Evolutionary conservation across 2,329 filamentous ascomycete genomes (phyloP).

Genomic region (Stagonosporopsis rhizophila): DNA sequence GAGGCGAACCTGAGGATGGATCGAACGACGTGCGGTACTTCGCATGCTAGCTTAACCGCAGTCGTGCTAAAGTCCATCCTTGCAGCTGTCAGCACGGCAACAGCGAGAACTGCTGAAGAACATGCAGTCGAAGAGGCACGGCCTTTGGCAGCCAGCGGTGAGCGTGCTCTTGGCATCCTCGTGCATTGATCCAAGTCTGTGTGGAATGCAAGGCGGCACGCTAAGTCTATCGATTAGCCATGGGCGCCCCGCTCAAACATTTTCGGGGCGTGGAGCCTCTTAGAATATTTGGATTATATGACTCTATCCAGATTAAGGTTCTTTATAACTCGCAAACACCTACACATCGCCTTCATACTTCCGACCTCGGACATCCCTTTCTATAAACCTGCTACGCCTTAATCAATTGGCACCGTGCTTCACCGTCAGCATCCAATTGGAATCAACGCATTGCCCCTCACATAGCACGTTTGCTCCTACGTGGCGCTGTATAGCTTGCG

Average conservation of each 20-base stretch:
- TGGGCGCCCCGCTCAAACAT: slow-evolving; percentile 9
- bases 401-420: slow-evolving; percentile 8
- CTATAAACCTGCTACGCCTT: not conserved
- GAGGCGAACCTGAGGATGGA: not conserved
- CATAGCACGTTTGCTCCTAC: slow-evolving; percentile 15
- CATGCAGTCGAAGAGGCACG: not conserved
- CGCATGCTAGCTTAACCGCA: not conserved
- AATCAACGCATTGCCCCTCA: slow-evolving; percentile 15
- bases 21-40: not conserved
- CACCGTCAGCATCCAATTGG: slow-evolving; percentile 13
- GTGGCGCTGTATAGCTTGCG: slow-evolving; percentile 16
- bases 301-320: slow-evolving; percentile 10
- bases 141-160: slow-evolving; percentile 5
- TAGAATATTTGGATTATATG: slow-evolving; percentile 17
- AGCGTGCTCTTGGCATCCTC: not conserved
- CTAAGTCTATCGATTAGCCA: slow-evolving; percentile 12
- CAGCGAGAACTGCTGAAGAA: not conserved
- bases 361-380: not conserved
- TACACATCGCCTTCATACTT: not conserved
- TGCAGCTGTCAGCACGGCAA: not conserved
- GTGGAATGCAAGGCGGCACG: slow-evolving; percentile 14
- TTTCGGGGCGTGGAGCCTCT: slow-evolving; percentile 4
- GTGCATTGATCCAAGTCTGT: slow-evolving; percentile 7
- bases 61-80: not conserved
- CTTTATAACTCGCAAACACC: not conserved